Evolutionary conservation across 2,329 filamentous ascomycete species (phyloP).

Genomic region (Fusarium circinatum): DNA sequence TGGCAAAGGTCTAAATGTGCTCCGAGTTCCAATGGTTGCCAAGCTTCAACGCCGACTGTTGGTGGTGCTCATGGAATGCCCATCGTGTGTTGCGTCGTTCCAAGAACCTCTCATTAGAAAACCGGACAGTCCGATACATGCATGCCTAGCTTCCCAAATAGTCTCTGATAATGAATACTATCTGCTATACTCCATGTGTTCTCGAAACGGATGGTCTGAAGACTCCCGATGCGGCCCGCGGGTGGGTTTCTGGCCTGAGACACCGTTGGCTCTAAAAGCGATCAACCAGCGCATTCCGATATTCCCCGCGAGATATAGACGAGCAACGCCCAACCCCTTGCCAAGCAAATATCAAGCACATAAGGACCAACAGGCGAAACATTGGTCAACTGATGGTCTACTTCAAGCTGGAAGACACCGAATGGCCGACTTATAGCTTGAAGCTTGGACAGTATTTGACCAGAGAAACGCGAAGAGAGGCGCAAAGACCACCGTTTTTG

Average conservation of each 20-base stretch:
- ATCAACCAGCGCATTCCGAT: slow-evolving; percentile 17
- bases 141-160: background rate
- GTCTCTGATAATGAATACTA: background rate
- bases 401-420: background rate
- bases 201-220: background rate
- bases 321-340: background rate
- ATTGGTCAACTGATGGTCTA: slow-evolving; percentile 1
- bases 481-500: background rate
- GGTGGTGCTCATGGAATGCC: background rate
- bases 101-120: background rate
- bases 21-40: background rate
- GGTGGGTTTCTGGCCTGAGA: background rate
- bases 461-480: background rate
- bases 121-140: background rate
- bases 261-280: slow-evolving; percentile 11
- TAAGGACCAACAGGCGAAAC: slow-evolving; percentile 21
- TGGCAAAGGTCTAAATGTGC: background rate
- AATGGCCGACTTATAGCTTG: background rate
- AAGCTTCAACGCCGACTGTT: background rate
- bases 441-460: background rate
- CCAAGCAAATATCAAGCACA: slow-evolving; percentile 3
- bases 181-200: background rate
- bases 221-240: background rate
- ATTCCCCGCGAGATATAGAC: background rate
- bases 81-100: background rate